Conservation (phyloP, 306 rosid genomes). For the Begonia loranthoides region DNA sequence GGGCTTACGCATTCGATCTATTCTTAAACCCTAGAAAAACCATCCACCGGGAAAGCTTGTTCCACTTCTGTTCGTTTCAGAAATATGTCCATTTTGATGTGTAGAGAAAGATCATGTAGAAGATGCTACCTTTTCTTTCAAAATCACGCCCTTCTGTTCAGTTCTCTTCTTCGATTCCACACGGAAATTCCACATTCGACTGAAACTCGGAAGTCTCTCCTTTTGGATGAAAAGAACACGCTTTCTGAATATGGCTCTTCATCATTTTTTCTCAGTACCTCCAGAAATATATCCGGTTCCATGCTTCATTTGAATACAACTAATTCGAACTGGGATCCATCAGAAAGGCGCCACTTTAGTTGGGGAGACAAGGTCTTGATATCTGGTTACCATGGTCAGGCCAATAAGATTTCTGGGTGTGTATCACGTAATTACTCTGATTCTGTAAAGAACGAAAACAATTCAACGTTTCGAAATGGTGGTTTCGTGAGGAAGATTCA, state of each 20-base stretch:
- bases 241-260: constrained; percentile 7
- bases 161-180: constrained; percentile 2
- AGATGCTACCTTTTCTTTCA: constrained; percentile 1
- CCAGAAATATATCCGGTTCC: constrained; percentile 7
- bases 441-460: not conserved
- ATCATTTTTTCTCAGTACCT: constrained; percentile 7
- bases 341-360: not conserved
- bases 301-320: constrained; percentile 5
- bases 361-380: not conserved
- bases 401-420: not conserved
- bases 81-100: constrained; percentile 21
- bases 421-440: constrained; percentile 15
- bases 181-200: not conserved
- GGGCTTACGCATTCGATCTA: too few relatives aligned
- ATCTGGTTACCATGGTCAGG: constrained; percentile 2
- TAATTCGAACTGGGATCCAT: constrained; percentile 10
- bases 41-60: not conserved
- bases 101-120: constrained; percentile 19
- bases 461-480: not conserved
- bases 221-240: not conserved
- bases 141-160: not conserved
- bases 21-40: not conserved
- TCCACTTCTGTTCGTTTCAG: not conserved
- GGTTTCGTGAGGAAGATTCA: constrained; percentile 2
- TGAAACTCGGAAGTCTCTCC: not conserved